These are phyloP conservation scores for Zea luxurians DNA, from an alignment of 176 grass and related monocot genomes.

Conservation along the genomic window DNA sequence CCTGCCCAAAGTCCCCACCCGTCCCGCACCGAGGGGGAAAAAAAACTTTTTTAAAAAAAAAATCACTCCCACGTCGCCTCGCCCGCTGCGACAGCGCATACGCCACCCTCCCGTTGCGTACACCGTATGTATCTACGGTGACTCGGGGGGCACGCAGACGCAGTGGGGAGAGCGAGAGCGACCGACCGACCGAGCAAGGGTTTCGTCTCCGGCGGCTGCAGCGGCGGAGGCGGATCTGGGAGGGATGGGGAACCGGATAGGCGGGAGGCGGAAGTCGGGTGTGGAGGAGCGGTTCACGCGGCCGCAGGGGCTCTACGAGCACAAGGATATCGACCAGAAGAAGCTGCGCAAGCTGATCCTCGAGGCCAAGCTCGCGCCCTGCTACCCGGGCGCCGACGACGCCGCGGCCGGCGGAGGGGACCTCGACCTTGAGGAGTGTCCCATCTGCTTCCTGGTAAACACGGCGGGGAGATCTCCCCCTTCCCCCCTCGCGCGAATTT, in stretches of 20 bases:
- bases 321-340: conserved; percentile 89
- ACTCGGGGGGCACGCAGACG: background rate
- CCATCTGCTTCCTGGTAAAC: conserved; percentile 95
- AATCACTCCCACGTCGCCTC: conserved; percentile 37
- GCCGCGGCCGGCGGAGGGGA: conserved; percentile 38
- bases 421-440: conserved; percentile 76
- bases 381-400: conserved; percentile 78
- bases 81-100: conserved; percentile 31
- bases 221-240: conserved; percentile 38
- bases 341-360: conserved; percentile 98
- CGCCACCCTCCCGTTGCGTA: conserved; percentile 10
- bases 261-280: conserved; percentile 65
- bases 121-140: conserved; percentile 60
- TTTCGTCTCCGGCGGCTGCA: conserved; percentile 39
- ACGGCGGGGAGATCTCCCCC: conserved; percentile 30
- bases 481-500: no score
- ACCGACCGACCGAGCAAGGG: conserved; percentile 1
- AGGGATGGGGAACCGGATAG: conserved; percentile 91
- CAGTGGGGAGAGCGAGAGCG: background rate
- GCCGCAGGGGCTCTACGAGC: conserved; percentile 93
- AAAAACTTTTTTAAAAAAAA: conserved; percentile 24
- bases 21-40: background rate
- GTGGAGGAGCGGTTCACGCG: conserved; percentile 89
- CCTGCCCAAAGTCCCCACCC: no score
- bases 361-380: conserved; percentile 94